These are phyloP conservation scores for Dioszegia aurantiaca DNA, from an alignment of 768 basidiomycete species.

Conservation along the genomic window DNA sequence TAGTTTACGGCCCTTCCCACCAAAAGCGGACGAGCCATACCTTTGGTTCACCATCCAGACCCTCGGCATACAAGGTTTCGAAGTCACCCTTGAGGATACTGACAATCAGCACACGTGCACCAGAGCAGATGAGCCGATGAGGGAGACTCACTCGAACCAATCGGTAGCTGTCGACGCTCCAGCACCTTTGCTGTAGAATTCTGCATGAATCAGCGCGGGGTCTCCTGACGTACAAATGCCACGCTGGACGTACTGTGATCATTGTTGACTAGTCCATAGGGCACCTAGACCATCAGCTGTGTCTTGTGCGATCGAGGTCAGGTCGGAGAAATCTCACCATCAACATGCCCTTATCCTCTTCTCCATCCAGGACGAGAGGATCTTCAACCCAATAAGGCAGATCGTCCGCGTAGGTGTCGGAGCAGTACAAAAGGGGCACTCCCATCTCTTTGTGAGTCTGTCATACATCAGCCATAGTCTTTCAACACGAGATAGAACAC, in stretches of 20 bases:
- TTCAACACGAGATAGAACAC: background rate
- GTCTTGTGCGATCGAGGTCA: background rate
- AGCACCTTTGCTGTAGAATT: slow-evolving; percentile 28
- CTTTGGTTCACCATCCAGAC: slow-evolving; percentile 25
- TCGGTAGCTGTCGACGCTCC: slow-evolving; percentile 28
- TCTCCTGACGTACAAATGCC: background rate
- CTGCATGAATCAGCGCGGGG: slow-evolving; percentile 3
- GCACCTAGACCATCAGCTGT: slow-evolving; percentile 11
- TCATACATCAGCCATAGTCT: background rate
- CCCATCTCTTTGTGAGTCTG: slow-evolving; percentile 33
- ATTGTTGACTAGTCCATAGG: slow-evolving; percentile 31
- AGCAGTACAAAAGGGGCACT: slow-evolving; percentile 35
- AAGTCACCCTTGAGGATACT: slow-evolving; percentile 31
- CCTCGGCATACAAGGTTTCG: slow-evolving; percentile 38
- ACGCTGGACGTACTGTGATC: slow-evolving; percentile 23
- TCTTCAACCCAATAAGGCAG: slow-evolving; percentile 32
- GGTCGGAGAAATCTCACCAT: slow-evolving; percentile 16
- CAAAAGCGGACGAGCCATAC: background rate
- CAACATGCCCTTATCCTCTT: slow-evolving; percentile 34
- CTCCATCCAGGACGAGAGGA: slow-evolving; percentile 25
- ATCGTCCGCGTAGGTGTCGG: slow-evolving; percentile 36
- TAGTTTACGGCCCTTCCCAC: background rate
- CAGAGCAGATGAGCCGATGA: no score
- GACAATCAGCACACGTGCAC: background rate
- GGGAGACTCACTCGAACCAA: slow-evolving; percentile 21